Evolutionary conservation across 352 stramenopile species (phyloP).

Genomic region (Phytophthora tubulina): DNA sequence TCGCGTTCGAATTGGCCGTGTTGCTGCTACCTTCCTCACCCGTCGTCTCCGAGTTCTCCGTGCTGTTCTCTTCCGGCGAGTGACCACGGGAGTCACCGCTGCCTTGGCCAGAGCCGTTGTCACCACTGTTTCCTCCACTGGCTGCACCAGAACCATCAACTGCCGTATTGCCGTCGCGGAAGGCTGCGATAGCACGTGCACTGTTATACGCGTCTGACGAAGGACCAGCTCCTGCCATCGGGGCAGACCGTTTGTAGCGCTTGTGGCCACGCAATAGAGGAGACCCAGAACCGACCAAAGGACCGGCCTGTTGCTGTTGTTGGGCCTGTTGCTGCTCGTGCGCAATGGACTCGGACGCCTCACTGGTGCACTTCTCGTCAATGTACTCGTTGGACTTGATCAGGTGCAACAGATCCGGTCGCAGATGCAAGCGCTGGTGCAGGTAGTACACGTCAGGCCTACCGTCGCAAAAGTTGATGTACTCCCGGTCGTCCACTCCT

Average conservation of each 20-base stretch:
- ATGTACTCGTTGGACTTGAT: constrained; percentile 90
- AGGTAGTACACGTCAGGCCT: constrained; percentile 84
- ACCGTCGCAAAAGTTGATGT: constrained; percentile 82
- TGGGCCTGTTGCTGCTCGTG: constrained; percentile 46
- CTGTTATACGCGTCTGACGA: constrained; percentile 37
- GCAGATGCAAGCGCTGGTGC: constrained; percentile 78
- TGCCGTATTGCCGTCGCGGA: constrained; percentile 20
- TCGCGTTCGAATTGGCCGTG: constrained; percentile 60
- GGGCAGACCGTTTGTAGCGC: constrained; percentile 68
- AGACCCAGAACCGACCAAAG: constrained; percentile 44
- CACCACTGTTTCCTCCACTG: constrained; percentile 21
- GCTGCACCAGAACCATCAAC: constrained; percentile 19
- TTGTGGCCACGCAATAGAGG: constrained; percentile 60
- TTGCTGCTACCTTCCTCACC: constrained; percentile 69
- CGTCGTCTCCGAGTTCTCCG: constrained; percentile 85
- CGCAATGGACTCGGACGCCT: constrained; percentile 58
- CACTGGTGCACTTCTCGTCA: constrained; percentile 76
- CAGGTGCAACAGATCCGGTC: constrained; percentile 76
- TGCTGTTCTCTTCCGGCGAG: constrained; percentile 62
- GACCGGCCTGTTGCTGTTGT: constrained; percentile 35
- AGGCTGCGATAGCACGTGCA: constrained; percentile 41
- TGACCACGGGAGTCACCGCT: constrained; percentile 43
- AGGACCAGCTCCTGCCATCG: constrained; percentile 26
- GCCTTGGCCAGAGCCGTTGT: constrained; percentile 25
- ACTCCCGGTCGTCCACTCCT: constrained; percentile 83